A percentile compares a stretch with the other conserved stretches of the same genome.
Conservation (phyloP, 148 eudicot species). For the Amaranthus hypochondriacus region DNA sequence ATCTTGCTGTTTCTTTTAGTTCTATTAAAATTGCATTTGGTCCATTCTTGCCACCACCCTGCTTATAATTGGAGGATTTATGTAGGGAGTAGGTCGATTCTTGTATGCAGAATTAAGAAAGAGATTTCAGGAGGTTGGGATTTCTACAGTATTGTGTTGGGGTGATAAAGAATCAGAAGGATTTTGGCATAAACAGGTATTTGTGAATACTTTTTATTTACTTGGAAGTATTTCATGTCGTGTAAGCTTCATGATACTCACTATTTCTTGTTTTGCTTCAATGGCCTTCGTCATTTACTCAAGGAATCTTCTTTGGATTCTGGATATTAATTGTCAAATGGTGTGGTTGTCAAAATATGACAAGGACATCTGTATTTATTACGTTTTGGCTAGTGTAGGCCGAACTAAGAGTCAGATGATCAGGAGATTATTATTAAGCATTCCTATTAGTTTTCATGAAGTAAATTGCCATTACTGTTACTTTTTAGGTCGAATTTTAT, state of each 20-base stretch:
- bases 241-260: not conserved
- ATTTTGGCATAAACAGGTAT: conserved; percentile 93
- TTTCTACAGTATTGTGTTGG: conserved; percentile 72
- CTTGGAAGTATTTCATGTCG: not conserved
- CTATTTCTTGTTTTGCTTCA: not conserved
- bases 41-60: not conserved
- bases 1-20: no score
- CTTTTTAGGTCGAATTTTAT: not conserved
- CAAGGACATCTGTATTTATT: not conserved
- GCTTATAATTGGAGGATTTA: conserved; percentile 16
- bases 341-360: not conserved
- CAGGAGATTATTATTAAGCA: not conserved
- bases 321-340: not conserved
- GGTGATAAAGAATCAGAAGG: conserved; percentile 87
- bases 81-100: conserved; percentile 67
- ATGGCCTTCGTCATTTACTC: conserved; percentile 1
- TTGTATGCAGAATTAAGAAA: conserved; percentile 60
- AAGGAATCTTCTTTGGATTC: not conserved
- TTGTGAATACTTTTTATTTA: not conserved
- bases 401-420: not conserved
- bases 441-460: not conserved
- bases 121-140: conserved; percentile 68
- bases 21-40: not conserved
- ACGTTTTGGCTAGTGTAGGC: not conserved
- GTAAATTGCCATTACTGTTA: not conserved